Evolutionary conservation across 2,329 filamentous ascomycete species (phyloP), one percentile per base, ranked within the genome.

Genomic region (Colletotrichum tropicicola): DNA sequence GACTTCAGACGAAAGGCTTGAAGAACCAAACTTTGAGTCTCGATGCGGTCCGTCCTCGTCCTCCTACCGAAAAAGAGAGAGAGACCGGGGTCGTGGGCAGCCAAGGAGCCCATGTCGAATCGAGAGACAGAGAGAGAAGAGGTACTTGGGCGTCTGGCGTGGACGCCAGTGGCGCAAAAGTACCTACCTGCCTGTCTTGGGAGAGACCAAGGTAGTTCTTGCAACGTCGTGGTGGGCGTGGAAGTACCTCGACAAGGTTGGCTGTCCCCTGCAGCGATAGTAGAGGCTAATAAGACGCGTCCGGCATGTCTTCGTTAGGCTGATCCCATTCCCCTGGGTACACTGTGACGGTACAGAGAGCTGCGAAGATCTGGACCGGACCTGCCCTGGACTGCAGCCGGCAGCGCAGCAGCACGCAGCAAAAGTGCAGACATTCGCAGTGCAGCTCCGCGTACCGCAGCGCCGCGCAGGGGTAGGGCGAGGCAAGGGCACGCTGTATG

Each of bases 211-310:
- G 45, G 53, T 53, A 44, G 48, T 41, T 52, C 54, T 53, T 54
- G 45, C 59, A 58, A 58, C 59, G 53, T 53, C 59, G 35, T 51
- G 28, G 57, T 28, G 60, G 48, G 54, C 27, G 58, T 17, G 41
- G 25, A n/a, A 32, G 39, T 13, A 35, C 32, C 32, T 35, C 32
- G 45, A 54, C 59, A 64, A 59, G 59, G 64, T 54, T 65, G 48
- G 28, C 37, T 12, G 19, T 51, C 49, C 58, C 66, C 55, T 67
- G 66, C 59, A 60, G 54, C 65, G 47, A 67, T 60, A 61, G 32
- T 30, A 60, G 59, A 67, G 52, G 51, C 66, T 68, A 67, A 63
- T 64, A 65, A 65, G 66, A 68, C 52, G 66, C 43, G 64, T 60
- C 59, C 66, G 66, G 63, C 66, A 64, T 65, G 63, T 68, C 63